These are phyloP conservation scores for Eucalyptus marginata DNA, from an alignment of 345 rosid genomes.

Conservation along the genomic window DNA sequence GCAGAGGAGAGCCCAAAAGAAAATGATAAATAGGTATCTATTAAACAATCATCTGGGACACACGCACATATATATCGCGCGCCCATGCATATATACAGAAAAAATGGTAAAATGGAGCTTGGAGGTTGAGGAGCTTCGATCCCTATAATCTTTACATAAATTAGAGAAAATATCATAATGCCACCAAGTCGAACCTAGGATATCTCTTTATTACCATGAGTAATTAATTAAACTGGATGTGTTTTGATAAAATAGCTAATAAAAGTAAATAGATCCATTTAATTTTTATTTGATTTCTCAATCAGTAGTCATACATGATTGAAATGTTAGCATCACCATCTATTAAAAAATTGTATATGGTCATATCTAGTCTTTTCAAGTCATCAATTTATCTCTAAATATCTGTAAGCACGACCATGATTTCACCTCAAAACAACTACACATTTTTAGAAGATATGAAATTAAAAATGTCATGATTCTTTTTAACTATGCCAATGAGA, in stretches of 20 bases:
- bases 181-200: not conserved
- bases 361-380: not conserved
- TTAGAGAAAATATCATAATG: not conserved
- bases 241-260: rapidly evolving
- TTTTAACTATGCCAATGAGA: not conserved
- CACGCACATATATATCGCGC: rapidly evolving
- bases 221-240: not conserved
- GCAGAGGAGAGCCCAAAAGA: not conserved
- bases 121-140: not conserved
- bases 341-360: not conserved
- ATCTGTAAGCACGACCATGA: not conserved
- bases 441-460: too few species aligned
- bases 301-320: not conserved
- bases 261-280: not conserved
- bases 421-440: not conserved
- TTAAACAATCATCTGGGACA: not conserved
- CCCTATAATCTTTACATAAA: not conserved
- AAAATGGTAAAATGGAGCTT: not conserved
- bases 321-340: not conserved
- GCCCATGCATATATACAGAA: not conserved
- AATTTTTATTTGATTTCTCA: not conserved
- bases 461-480: not conserved
- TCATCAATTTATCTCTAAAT: not conserved
- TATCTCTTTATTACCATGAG: not conserved
- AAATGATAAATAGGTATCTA: not conserved